These are phyloP conservation scores for Mycena alexandri DNA, from an alignment of 768 basidiomycete species.

Conservation along the genomic window DNA sequence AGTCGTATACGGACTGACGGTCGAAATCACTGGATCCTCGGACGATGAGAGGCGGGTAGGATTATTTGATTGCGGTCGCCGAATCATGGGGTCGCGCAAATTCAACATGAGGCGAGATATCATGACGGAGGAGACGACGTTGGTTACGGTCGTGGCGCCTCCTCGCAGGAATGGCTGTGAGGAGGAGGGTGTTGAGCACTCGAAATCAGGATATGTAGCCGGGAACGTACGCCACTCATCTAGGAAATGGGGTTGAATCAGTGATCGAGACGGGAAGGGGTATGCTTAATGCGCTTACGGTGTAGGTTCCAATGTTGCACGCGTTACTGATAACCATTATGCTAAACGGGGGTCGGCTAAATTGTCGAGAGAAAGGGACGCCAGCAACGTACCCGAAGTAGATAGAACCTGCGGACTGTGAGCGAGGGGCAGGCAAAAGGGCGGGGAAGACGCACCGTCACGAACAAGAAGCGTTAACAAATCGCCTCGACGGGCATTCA, in stretches of 20 bases:
- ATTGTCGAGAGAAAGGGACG: not conserved
- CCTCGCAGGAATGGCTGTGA: no score
- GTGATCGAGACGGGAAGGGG: no score
- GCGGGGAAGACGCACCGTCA: constrained; percentile 56
- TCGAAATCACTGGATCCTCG: constrained; percentile 16
- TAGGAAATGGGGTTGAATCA: not conserved
- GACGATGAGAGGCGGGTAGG: not conserved
- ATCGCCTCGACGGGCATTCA: constrained; percentile 40
- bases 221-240: no score
- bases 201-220: no score
- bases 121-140: constrained; percentile 54
- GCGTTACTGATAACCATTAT: constrained; percentile 53
- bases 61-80: not conserved
- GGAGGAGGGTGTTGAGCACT: no score
- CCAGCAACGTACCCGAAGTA: constrained; percentile 51
- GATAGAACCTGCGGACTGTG: constrained; percentile 47
- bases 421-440: not conserved
- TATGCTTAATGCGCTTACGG: no score
- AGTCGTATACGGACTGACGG: constrained; percentile 15
- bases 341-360: constrained; percentile 36
- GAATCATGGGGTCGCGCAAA: constrained; percentile 49
- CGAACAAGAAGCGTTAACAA: constrained; percentile 53
- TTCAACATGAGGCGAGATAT: constrained; percentile 58
- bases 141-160: constrained; percentile 15
- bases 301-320: constrained; percentile 53